phyloP scores from a whole-genome alignment of 805 yeast species.

The Kregervanrija fluxuum region DNA sequence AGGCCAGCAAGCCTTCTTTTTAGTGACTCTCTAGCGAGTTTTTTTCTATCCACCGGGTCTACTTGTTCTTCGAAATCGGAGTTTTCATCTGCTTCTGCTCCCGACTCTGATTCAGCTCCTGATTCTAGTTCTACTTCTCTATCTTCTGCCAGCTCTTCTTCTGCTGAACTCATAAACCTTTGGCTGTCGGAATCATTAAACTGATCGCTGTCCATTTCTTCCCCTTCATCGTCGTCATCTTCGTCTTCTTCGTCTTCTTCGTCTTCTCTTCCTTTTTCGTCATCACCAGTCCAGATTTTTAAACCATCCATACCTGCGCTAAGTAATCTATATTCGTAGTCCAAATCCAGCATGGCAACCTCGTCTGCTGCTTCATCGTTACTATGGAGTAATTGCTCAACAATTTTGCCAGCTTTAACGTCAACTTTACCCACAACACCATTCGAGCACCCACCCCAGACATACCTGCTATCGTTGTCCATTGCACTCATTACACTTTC shows the following conservation, averaged over 20 bases:
- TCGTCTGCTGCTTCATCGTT: constrained; percentile 70
- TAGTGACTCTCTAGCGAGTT: neutral
- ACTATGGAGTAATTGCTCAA: constrained; percentile 62
- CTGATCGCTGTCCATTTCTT: neutral
- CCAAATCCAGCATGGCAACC: constrained; percentile 70
- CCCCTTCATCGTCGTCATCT: constrained; percentile 8
- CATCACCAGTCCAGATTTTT: constrained; percentile 59
- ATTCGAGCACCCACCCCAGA: constrained; percentile 77
- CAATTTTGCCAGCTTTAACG: constrained; percentile 52
- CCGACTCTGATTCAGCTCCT: neutral
- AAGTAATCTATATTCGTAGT: constrained; percentile 68
- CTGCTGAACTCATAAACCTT: neutral
- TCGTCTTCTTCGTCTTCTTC: constrained; percentile 25
- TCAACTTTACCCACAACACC: constrained; percentile 68
- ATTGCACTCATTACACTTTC: constrained; percentile 59
- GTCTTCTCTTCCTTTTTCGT: constrained; percentile 15
- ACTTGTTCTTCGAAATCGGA: neutral
- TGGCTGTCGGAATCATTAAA: neutral
- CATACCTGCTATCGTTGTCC: constrained; percentile 45
- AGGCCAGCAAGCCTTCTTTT: neutral
- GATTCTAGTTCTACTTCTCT: neutral
- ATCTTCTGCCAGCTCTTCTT: neutral
- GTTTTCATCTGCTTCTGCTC: neutral
- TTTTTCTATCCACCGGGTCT: neutral
- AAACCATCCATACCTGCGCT: constrained; percentile 80